Percentiles rank a stretch among this genome's conserved stretches.
Evolutionary conservation across 2,329 filamentous ascomycete genomes (phyloP).

Genomic region (Hymenoscyphus repandus): DNA sequence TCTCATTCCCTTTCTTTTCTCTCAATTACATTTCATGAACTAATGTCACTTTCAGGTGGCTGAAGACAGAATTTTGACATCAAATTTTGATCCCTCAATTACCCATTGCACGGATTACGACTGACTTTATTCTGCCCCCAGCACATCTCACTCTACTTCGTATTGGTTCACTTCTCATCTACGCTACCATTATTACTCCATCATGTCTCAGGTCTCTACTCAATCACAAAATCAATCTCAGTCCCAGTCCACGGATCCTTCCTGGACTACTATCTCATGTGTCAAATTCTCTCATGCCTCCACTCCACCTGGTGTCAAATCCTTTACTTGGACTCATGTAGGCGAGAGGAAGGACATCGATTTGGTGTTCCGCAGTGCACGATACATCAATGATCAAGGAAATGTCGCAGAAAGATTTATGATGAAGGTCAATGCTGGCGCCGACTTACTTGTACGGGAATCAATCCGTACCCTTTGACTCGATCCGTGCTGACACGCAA

Average conservation of each 20-base stretch:
- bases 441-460: constrained; percentile 36
- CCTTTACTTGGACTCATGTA: constrained; percentile 29
- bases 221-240: constrained; percentile 8
- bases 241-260: constrained; percentile 11
- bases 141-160: not conserved
- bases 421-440: constrained; percentile 37
- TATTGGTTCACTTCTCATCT: not conserved
- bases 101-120: constrained; percentile 1
- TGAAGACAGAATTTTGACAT: not conserved
- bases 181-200: not conserved
- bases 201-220: not conserved
- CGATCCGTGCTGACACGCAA: not conserved
- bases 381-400: constrained; percentile 18
- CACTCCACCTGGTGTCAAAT: constrained; percentile 15
- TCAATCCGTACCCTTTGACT: not conserved
- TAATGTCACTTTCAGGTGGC: not conserved
- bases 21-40: not conserved
- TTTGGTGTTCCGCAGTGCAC: constrained; percentile 22
- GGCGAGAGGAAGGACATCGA: constrained; percentile 24
- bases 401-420: constrained; percentile 20
- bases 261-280: constrained; percentile 22
- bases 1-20: not conserved
- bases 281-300: constrained; percentile 29
- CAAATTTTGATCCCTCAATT: constrained; percentile 2
- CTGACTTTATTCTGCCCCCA: not conserved